Percentiles rank a stretch among this genome's conserved stretches.
Evolutionary conservation across 176 grass and related monocot genomes (phyloP).

Genomic region (Elymus sibiricus): DNA sequence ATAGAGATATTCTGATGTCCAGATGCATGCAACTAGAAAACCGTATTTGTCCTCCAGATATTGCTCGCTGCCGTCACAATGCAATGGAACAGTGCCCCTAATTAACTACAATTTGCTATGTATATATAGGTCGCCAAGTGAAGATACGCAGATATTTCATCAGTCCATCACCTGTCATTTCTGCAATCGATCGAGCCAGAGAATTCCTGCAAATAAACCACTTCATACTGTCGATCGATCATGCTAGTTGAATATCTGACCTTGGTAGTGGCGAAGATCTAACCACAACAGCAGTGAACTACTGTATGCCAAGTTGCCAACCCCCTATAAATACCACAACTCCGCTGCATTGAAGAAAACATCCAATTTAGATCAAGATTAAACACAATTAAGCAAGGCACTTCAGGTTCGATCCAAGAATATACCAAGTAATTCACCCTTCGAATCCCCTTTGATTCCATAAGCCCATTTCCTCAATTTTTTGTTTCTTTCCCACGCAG

Average conservation of each 20-base stretch:
- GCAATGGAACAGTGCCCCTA: not conserved
- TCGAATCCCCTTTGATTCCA: not conserved
- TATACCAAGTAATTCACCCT: not conserved
- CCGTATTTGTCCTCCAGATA: not conserved
- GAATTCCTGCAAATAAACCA: not conserved
- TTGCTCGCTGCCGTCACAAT: not conserved
- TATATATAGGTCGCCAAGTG: not conserved
- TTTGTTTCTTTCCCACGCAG: too few relatives aligned
- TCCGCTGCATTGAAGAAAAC: not conserved
- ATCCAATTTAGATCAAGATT: not conserved
- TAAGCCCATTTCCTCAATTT: not conserved
- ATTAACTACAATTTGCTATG: not conserved
- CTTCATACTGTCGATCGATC: not conserved
- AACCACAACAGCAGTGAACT: not conserved
- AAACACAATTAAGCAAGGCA: not conserved
- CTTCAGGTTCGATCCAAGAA: not conserved
- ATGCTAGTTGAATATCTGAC: not conserved
- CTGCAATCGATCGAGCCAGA: not conserved
- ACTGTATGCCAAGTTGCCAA: not conserved
- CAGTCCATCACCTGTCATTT: not conserved
- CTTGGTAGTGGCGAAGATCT: not conserved
- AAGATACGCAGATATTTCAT: not conserved
- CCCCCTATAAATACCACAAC: conserved; percentile 26
- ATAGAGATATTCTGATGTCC: not conserved
- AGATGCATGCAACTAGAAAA: not conserved